These are phyloP conservation scores for Psophocarpus tetragonolobus DNA, from an alignment of 306 rosid species.

Conservation along the genomic window DNA sequence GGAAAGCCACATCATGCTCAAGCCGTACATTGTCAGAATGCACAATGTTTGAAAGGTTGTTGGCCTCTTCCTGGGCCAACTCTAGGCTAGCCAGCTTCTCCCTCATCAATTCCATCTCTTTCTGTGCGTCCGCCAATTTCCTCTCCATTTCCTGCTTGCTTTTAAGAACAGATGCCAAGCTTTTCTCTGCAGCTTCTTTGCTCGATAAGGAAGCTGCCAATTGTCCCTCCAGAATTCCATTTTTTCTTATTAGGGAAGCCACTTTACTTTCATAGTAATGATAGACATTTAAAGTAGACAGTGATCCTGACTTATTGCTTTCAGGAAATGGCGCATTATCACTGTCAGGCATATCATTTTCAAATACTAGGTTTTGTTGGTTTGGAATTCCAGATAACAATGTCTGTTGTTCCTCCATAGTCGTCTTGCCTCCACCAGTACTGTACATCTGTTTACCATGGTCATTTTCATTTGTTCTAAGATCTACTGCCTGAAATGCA, in stretches of 20 bases:
- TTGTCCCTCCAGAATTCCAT: constrained; percentile 86
- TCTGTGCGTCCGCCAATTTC: constrained; percentile 56
- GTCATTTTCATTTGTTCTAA: constrained; percentile 50
- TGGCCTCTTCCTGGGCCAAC: constrained; percentile 85
- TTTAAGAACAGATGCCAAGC: constrained; percentile 64
- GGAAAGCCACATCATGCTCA: constrained; percentile 96
- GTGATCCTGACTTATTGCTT: constrained; percentile 59
- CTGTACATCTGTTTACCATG: constrained; percentile 43
- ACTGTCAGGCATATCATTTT: constrained; percentile 49
- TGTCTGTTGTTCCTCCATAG: constrained; percentile 48
- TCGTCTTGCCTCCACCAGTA: constrained; percentile 50
- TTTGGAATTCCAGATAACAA: constrained; percentile 55
- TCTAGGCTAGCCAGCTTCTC: constrained; percentile 80
- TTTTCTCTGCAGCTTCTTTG: constrained; percentile 82
- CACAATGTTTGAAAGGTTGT: constrained; percentile 78
- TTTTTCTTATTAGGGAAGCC: constrained; percentile 70
- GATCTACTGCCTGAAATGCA: constrained; percentile 59
- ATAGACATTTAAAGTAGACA: constrained; percentile 61
- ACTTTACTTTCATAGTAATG: constrained; percentile 77
- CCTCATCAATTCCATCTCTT: constrained; percentile 71
- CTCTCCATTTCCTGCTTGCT: constrained; percentile 82
- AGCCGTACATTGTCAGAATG: constrained; percentile 93
- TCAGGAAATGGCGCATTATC: constrained; percentile 49
- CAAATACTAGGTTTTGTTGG: constrained; percentile 58
- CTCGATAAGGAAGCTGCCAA: constrained; percentile 68